These are phyloP conservation scores for Capronia epimyces DNA, from an alignment of 2,329 filamentous ascomycete species.

Conservation along the genomic window DNA sequence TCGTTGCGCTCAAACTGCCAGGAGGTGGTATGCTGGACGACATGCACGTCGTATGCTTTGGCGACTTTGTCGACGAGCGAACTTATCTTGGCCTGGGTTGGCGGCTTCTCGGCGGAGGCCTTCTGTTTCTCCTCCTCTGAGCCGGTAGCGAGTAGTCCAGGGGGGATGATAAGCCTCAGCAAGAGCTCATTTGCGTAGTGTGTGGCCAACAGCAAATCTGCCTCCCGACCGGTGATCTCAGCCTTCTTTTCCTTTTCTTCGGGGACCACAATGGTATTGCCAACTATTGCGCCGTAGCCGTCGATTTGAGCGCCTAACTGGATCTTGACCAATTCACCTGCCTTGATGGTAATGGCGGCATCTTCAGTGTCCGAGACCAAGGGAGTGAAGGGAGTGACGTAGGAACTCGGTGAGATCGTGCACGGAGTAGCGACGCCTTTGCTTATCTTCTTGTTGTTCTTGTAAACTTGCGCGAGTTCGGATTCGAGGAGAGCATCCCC, in stretches of 20 bases:
- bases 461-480: constrained; percentile 92
- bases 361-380: constrained; percentile 81
- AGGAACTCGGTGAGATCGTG: constrained; percentile 87
- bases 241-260: constrained; percentile 56
- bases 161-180: constrained; percentile 81
- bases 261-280: constrained; percentile 77
- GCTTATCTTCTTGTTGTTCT: constrained; percentile 81
- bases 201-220: constrained; percentile 83
- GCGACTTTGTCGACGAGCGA: constrained; percentile 83
- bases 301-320: constrained; percentile 99
- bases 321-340: constrained; percentile 88
- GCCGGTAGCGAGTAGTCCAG: constrained; percentile 74
- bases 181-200: constrained; percentile 95
- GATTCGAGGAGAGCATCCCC: constrained; percentile 93
- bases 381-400: constrained; percentile 94
- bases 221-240: constrained; percentile 67
- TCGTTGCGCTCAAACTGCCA: constrained; percentile 97
- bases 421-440: constrained; percentile 65
- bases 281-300: constrained; percentile 93
- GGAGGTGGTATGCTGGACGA: constrained; percentile 96
- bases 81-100: constrained; percentile 81
- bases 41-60: constrained; percentile 81
- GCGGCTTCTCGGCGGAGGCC: constrained; percentile 73
- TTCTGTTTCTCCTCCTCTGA: constrained; percentile 95
- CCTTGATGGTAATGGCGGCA: constrained; percentile 71